Conservation (phyloP, 495 filamentous ascomycete genomes). For the Stereocaulon alpinum region DNA sequence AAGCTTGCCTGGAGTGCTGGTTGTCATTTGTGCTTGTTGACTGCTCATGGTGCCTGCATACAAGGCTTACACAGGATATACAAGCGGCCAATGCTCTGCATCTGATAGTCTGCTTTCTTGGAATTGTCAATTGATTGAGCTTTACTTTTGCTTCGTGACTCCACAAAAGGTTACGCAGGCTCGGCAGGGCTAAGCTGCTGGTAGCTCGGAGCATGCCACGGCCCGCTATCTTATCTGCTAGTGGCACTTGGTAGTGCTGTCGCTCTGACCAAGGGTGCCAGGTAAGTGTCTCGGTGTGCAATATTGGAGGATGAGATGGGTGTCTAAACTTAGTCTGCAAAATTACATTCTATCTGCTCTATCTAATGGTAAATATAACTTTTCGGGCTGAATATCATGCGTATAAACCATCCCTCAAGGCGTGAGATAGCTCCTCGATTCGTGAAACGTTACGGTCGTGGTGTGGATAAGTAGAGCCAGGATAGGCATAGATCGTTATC, state of each 20-base stretch:
- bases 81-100: too few relatives aligned
- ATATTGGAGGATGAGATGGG: too few relatives aligned
- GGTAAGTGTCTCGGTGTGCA: background rate
- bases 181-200: too few relatives aligned
- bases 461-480: background rate
- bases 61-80: background rate
- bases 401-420: background rate
- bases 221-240: background rate
- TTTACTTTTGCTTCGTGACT: background rate
- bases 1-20: conserved; percentile 5
- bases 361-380: background rate
- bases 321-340: background rate
- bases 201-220: background rate
- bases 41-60: background rate
- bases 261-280: background rate
- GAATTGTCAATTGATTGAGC: background rate
- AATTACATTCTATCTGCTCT: background rate
- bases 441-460: background rate
- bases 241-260: background rate
- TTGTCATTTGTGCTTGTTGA: conserved; percentile 3
- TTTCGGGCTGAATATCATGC: background rate
- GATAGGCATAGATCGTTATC: background rate
- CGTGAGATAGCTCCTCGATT: background rate
- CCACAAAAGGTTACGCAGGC: too few relatives aligned
- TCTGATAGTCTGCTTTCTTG: background rate